These are phyloP conservation scores for Reutealis trisperma DNA, from an alignment of 345 rosid genomes.

Conservation along the genomic window DNA sequence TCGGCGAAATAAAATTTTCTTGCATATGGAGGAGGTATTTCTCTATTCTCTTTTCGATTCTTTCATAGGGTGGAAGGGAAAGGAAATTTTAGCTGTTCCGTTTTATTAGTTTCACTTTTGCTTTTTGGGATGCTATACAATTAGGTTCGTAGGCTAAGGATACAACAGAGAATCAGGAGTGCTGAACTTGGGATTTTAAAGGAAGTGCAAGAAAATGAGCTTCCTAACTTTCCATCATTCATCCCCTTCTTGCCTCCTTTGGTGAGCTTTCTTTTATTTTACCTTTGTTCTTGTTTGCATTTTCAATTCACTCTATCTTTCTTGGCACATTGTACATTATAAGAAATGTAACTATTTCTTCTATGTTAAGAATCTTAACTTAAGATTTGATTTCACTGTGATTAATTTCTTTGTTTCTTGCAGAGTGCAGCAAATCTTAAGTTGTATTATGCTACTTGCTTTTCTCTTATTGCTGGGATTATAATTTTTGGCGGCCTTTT, in stretches of 20 bases:
- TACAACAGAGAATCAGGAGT: constrained; percentile 81
- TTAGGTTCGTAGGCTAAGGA: constrained; percentile 88
- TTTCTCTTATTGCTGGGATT: constrained; percentile 84
- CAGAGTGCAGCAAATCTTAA: constrained; percentile 86
- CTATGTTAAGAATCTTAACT: no score
- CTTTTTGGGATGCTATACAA: neutral
- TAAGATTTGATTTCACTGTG: constrained; percentile 13
- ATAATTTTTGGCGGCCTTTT: constrained; percentile 89
- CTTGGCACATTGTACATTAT: neutral
- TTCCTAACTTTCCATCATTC: constrained; percentile 93
- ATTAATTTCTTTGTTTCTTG: constrained; percentile 17
- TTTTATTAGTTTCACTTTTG: neutral
- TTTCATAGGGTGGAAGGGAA: neutral
- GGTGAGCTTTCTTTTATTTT: constrained; percentile 41
- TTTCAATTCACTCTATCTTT: neutral
- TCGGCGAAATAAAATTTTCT: constrained; percentile 89
- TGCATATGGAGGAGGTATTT: constrained; percentile 93
- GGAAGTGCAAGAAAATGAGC: constrained; percentile 67
- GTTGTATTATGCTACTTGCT: constrained; percentile 80
- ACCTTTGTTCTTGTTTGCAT: neutral
- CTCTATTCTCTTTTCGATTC: neutral
- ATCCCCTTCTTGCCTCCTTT: constrained; percentile 96
- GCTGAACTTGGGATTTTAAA: constrained; percentile 65
- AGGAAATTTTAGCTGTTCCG: neutral
- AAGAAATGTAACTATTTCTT: neutral